Evolutionary conservation across 1,139 yeast genomes (phyloP), one percentile per base, ranked within the genome.

Genomic region (Taiozyma sp.): DNA sequence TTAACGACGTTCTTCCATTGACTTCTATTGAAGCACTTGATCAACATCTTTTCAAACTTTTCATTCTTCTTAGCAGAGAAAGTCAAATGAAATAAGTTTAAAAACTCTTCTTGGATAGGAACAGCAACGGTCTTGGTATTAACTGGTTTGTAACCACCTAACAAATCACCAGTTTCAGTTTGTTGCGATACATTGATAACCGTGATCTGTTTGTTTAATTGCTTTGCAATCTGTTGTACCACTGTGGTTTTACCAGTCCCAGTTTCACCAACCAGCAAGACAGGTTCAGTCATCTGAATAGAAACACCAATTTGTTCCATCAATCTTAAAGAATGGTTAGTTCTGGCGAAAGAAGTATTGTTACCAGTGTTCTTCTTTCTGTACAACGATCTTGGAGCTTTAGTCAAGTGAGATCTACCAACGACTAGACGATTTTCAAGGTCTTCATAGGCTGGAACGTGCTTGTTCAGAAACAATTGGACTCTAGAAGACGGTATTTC

Each of bases 171-270:
- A 4, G 93, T 77, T 69, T 95, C 99, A 0, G 99, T 95, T 69
- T 95, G 99, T 66, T 95, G 99, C 12, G 99, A 95, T 19, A 95
- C 93, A 65, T 95, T 95, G 56, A 95, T 90, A 10, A 92, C 98
- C 0, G 88, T 85, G 16, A 95, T 71, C 47, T 84, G 84, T 64
- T 88, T 87, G 65, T 88, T 83, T 71, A 90, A 70, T 60, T 87
- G 68, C 57, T 84, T 81, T 1, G 99, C 96, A 51, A 93, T 74
- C 62, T 92, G 92, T 71, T 95, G 99, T 9, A 95, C 96, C 13
- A 92, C 91, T 0, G 99, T 92, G 2, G 99, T 95, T 65, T 95
- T 95, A 75, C 99, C 99, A 0, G 99, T 93, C 75, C 99, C 99
- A 0, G 99, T 93, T 72, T 95, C 99, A 70, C 99, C 99, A 19